These are phyloP conservation scores for Solanum rostratum DNA, from an alignment of 257 asterid genomes.

Conservation along the genomic window DNA sequence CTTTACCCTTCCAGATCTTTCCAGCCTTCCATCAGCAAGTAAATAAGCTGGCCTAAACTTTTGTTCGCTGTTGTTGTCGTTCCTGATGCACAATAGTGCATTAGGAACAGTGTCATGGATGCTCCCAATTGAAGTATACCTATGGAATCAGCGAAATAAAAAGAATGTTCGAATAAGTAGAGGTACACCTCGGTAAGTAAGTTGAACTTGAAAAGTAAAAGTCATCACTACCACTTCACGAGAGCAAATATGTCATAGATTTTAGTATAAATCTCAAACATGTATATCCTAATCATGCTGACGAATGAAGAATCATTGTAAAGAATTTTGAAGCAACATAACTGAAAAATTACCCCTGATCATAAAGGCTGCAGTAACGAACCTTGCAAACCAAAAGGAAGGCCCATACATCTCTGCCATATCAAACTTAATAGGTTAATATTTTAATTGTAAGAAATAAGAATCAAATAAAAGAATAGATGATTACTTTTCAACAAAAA, in stretches of 20 bases:
- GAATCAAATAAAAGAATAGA: background rate
- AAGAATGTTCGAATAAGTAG: background rate
- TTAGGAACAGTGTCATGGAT: constrained; percentile 91
- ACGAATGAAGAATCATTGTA: background rate
- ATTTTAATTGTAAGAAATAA: background rate
- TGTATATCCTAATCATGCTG: background rate
- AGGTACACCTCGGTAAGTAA: background rate
- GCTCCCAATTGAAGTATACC: constrained; percentile 96
- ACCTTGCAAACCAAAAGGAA: constrained; percentile 91
- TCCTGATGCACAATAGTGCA: constrained; percentile 38
- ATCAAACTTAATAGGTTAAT: constrained; percentile 14
- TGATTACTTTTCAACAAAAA: background rate
- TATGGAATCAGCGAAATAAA: constrained; percentile 20
- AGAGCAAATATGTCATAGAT: background rate
- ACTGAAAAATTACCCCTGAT: constrained; percentile 58
- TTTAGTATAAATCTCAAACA: background rate
- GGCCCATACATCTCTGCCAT: constrained; percentile 90
- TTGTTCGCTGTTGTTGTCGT: constrained; percentile 27
- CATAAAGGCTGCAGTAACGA: constrained; percentile 86
- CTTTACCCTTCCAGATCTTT: constrained; percentile 86
- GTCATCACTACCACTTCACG: background rate
- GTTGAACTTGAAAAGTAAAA: background rate
- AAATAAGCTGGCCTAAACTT: constrained; percentile 72
- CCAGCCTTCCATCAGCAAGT: constrained; percentile 86
- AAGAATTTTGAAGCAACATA: background rate